Evolutionary conservation across 805 yeast species (phyloP).

Genomic region (Candida adriatica): DNA sequence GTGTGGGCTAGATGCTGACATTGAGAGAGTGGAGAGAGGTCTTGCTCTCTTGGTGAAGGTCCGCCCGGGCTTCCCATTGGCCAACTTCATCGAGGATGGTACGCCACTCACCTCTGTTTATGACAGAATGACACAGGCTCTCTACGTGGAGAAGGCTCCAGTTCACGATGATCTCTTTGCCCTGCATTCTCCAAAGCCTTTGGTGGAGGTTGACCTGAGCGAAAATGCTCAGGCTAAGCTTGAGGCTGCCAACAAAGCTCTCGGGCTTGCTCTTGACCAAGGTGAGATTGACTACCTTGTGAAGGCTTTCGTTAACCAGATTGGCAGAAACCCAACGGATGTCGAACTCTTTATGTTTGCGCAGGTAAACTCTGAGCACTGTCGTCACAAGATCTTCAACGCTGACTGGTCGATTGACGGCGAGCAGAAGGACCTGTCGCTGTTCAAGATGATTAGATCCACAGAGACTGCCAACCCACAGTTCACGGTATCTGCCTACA

Average conservation of each 20-base stretch:
- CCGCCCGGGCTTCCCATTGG: slow-evolving; percentile 62
- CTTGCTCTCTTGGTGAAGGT: slow-evolving; percentile 64
- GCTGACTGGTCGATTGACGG: slow-evolving; percentile 98
- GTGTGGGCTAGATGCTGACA: slow-evolving; percentile 66
- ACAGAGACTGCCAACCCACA: slow-evolving; percentile 79
- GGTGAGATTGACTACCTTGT: slow-evolving; percentile 89
- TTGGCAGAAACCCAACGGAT: slow-evolving; percentile 91
- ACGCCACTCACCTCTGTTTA: slow-evolving; percentile 64
- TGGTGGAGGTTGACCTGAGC: slow-evolving; percentile 65
- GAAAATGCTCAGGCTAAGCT: slow-evolving; percentile 47
- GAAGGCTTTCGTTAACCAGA: slow-evolving; percentile 67
- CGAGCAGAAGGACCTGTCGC: slow-evolving; percentile 58
- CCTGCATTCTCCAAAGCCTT: slow-evolving; percentile 74
- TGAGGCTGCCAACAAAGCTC: slow-evolving; percentile 65
- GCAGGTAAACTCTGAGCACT: slow-evolving; percentile 98
- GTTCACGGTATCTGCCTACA: slow-evolving; percentile 86
- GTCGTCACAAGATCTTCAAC: slow-evolving; percentile 97
- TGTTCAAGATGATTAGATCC: slow-evolving; percentile 93
- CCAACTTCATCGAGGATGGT: slow-evolving; percentile 45
- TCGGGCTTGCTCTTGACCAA: slow-evolving; percentile 91
- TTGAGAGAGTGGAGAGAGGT: slow-evolving; percentile 91
- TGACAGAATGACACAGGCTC: slow-evolving; percentile 91
- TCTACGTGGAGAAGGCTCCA: slow-evolving; percentile 58
- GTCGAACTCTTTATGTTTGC: slow-evolving; percentile 99
- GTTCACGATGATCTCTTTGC: slow-evolving; percentile 64